Evolutionary conservation across 2,329 filamentous ascomycete genomes (phyloP), one percentile per base, ranked within the genome.

Genomic region (Beauveria brongniartii): DNA sequence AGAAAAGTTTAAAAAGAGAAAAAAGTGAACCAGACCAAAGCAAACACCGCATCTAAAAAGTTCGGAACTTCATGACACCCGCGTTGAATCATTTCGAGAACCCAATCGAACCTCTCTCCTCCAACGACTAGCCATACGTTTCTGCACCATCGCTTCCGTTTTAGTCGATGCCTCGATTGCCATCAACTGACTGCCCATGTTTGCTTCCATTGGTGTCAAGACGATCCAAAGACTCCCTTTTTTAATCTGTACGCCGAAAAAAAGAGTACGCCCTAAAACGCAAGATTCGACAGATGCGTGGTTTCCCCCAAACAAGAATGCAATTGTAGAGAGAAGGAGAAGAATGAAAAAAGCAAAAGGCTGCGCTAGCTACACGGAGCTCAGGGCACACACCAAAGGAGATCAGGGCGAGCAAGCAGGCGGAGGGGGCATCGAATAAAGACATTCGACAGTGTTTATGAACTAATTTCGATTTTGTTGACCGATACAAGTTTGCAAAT

Each of bases 391-490:
- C 59, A 68, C 62, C 48, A 62, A 58, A 63, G 59, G 62, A 64
- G 64, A 52, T 10, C 48, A 52, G 28, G 40, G 28, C 48, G 28
- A 62, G 63, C 64, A 66, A 63, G 53, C 57, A 63, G 61, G 57
- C 63, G 63, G 34, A 26, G 53, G 22, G 66, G 40, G 61, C 57
- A 64, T 59, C 61, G 63, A 60, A 61, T 63, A 47, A 48, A 56
- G 30, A 62, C 55, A 72, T 73, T 72, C 72, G 69, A 70, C 44
- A 68, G 72, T 73, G 46, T 61, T 77, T 74, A 77, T 77, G 73
- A 73, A 80, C 76, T 78, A 75, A 78, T 75, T 80, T 82, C 80
- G 80, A 80, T 80, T 81, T 73, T 73, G 76, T 78, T 76, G 74
- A 76, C 71, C 74, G 73, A 79, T 78, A 77, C 44, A 54, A 77